Evolutionary conservation across 169 alveolate genomes (phyloP), one percentile per base, ranked within the genome.

Genomic region (Cryptosporidium viatorum): DNA sequence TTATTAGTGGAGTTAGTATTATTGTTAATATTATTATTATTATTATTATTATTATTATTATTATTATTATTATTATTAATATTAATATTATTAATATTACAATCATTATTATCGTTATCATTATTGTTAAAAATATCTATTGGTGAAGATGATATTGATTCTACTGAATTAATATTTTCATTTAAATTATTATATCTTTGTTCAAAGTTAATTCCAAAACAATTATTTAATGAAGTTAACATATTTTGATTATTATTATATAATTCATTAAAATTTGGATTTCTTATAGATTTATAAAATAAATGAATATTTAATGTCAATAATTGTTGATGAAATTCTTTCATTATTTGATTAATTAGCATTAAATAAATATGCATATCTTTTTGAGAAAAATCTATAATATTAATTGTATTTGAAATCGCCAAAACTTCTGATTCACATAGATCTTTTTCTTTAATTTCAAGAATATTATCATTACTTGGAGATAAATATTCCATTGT

Each of bases 241-340:
- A 29, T 52, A 12, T 8, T 73, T 33, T 29, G 59, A 73, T 73
- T 73, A 73, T 16, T 35, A 3, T 9, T n/a, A 73, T 58, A 35
- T 33, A 39, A n/a, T 2, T 41, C 18, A 1, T 23, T 18, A 62
- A 12, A 3, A 43, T 59, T 80, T 21, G 73, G 41, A 65, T 80
- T 26, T 39, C 80, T 37, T 5, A 65, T 7, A 8, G 89, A 60
- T 45, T 21, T 62, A 48, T 80, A 80, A 33, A 37, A 80, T 33
- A 80, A 43, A 48, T 80, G 74, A 33, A 80, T 80, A 43, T 48
- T 80, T 29, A 80, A 65, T 18, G 52, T 18, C 8, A 80, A 43
- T 41, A 80, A 41, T 50, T 80, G 69, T 3, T 59, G 73, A 41
- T 45, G 80, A 65, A 80, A 80, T 26, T 80, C 89, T 21, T 43